A percentile compares a stretch with the other conserved stretches of the same genome.
phyloP scores from a whole-genome alignment of 768 basidiomycete species.

The Exsudoporus frostii region DNA sequence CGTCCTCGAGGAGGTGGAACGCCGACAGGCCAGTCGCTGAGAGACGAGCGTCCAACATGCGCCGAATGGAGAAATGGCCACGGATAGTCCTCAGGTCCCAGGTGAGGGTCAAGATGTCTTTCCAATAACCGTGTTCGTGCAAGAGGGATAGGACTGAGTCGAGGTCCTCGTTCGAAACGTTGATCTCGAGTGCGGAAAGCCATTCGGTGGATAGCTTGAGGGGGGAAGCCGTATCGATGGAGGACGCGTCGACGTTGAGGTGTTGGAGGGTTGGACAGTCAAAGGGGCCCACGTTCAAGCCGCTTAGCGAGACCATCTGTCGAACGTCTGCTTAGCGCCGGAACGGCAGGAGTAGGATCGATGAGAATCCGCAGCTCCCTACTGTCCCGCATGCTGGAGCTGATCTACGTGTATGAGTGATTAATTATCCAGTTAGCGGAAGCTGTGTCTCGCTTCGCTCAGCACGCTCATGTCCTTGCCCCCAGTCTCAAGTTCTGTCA shows the following conservation, averaged over 20 bases:
- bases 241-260: conserved; percentile 15
- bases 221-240: conserved; percentile 9
- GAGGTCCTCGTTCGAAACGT: neutral
- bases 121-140: conserved; percentile 39
- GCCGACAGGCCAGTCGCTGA: conserved; percentile 13
- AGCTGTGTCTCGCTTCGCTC: no score
- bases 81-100: conserved; percentile 52
- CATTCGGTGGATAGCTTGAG: conserved; percentile 10
- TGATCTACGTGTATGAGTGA: no score
- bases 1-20: conserved; percentile 21
- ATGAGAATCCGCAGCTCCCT: no score
- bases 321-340: neutral
- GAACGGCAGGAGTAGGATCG: no score
- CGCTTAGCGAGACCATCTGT: neutral
- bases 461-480: no score
- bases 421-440: no score
- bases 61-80: conserved; percentile 34
- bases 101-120: conserved; percentile 50
- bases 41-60: conserved; percentile 38
- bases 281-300: neutral
- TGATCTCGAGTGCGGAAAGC: conserved; percentile 17
- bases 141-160: conserved; percentile 13
- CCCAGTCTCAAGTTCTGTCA: no score
- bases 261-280: conserved; percentile 22
- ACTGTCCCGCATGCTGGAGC: neutral